phyloP scores from a whole-genome alignment of 2,329 filamentous ascomycete genomes.

The Nothomitra cinnamomea region DNA sequence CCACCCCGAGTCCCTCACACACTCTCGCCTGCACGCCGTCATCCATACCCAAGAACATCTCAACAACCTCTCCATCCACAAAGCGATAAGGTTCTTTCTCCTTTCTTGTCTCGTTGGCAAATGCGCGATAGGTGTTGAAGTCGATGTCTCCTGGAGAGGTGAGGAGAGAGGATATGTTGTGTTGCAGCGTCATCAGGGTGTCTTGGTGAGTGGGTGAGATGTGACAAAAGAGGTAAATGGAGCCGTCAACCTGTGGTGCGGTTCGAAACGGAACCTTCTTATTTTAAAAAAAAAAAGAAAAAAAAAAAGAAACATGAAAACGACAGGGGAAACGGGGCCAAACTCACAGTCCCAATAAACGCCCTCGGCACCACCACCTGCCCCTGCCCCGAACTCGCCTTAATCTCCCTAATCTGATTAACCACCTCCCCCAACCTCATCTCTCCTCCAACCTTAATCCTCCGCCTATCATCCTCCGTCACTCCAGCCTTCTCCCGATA shows the following conservation, averaged over 20 bases:
- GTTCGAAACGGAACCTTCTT: conserved; percentile 3
- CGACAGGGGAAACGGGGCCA: too few relatives aligned
- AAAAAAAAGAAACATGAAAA: neutral
- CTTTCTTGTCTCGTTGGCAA: conserved; percentile 53
- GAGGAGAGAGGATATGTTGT: conserved; percentile 47
- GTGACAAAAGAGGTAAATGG: conserved; percentile 74
- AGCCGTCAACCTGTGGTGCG: conserved; percentile 59
- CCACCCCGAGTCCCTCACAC: conserved; percentile 32
- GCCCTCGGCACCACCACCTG: conserved; percentile 64
- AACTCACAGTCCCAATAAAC: conserved; percentile 74
- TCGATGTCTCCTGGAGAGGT: conserved; percentile 53
- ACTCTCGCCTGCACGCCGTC: conserved; percentile 39
- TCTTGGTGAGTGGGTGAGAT: conserved; percentile 59
- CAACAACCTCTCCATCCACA: conserved; percentile 81
- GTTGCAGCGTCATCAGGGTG: conserved; percentile 67
- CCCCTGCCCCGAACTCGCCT: conserved; percentile 32
- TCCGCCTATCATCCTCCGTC: conserved; percentile 52
- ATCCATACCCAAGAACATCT: conserved; percentile 60
- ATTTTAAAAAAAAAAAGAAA: neutral
- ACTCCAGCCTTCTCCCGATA: conserved; percentile 54
- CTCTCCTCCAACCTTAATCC: conserved; percentile 60
- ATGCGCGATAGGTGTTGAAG: conserved; percentile 69
- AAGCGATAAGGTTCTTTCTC: conserved; percentile 69
- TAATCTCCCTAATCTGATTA: conserved; percentile 65
- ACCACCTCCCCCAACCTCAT: conserved; percentile 84